Conservation (phyloP, 139 green algal genomes). For the Chlamydomonas applanata region DNA sequence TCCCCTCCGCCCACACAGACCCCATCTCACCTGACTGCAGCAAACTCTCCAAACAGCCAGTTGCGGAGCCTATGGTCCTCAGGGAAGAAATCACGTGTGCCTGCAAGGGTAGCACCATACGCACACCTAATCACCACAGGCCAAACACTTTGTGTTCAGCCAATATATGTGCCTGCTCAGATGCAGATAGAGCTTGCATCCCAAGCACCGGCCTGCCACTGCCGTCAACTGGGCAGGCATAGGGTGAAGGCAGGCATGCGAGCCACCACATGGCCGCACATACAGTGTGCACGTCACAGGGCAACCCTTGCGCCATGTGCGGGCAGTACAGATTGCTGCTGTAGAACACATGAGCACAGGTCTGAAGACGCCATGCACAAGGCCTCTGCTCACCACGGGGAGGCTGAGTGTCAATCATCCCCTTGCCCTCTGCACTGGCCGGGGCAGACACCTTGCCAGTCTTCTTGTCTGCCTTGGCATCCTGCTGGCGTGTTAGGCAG, state of each 20-base stretch:
- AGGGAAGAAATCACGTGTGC: slow-evolving; percentile 93
- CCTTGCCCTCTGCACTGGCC: background rate
- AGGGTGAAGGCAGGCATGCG: too few species aligned
- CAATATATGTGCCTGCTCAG: too few species aligned
- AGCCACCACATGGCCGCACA: too few species aligned
- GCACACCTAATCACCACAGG: background rate
- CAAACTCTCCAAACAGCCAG: slow-evolving; percentile 92
- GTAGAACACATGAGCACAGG: too few species aligned
- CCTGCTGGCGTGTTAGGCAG: background rate
- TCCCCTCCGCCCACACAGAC: too few species aligned
- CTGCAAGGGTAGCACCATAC: slow-evolving; percentile 25
- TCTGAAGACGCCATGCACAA: background rate
- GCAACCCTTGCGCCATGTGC: too few species aligned
- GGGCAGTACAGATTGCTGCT: too few species aligned
- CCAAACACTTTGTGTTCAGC: too few species aligned
- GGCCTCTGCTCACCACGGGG: slow-evolving; percentile 34
- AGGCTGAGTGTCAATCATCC: slow-evolving; percentile 50
- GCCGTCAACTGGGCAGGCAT: too few species aligned
- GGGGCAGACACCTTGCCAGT: background rate
- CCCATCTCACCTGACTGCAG: slow-evolving; percentile 47
- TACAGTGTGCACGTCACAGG: too few species aligned
- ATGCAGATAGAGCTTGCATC: too few species aligned
- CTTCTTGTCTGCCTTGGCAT: background rate
- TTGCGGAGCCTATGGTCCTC: slow-evolving; percentile 91
- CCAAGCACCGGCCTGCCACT: too few species aligned